Conservation (phyloP, 116 monocot species). For the Phalaenopsis hybrid region DNA sequence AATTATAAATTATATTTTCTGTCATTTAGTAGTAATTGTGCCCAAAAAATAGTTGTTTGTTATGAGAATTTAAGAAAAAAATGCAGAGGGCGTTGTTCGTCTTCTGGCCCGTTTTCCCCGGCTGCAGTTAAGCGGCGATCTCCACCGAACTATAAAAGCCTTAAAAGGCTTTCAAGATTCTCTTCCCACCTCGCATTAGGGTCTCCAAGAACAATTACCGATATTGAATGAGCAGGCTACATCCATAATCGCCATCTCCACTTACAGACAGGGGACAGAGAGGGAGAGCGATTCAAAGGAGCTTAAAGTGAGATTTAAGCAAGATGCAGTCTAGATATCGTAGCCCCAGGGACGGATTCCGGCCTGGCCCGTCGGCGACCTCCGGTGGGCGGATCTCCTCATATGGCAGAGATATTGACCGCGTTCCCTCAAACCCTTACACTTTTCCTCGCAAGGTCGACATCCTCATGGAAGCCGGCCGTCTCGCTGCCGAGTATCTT, state of each 20-base stretch:
- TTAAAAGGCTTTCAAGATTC: not conserved
- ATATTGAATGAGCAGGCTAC: not conserved
- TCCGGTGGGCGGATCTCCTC: not conserved
- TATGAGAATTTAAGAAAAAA: too few relatives aligned
- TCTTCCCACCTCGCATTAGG: not conserved
- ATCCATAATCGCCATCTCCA: not conserved
- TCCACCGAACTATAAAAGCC: not conserved
- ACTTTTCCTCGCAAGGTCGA: conserved; percentile 31
- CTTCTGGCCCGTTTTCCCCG: not conserved
- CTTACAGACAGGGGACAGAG: not conserved
- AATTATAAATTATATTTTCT: too few relatives aligned
- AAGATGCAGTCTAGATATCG: conserved; percentile 24
- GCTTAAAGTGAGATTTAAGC: conserved; percentile 7
- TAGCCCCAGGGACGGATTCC: conserved; percentile 10
- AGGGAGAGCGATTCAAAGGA: not conserved
- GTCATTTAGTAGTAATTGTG: too few relatives aligned
- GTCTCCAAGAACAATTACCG: not conserved
- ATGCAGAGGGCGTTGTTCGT: not conserved
- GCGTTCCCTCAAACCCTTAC: conserved; percentile 6
- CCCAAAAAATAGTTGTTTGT: too few relatives aligned
- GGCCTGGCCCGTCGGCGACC: conserved; percentile 8
- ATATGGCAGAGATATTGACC: conserved; percentile 13
- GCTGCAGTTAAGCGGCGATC: not conserved
- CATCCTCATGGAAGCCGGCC: conserved; percentile 65
- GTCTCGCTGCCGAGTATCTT: conserved; percentile 82